These are phyloP conservation scores for Geotrichum australiense DNA, from an alignment of 1,139 yeast genomes.

Conservation along the genomic window DNA sequence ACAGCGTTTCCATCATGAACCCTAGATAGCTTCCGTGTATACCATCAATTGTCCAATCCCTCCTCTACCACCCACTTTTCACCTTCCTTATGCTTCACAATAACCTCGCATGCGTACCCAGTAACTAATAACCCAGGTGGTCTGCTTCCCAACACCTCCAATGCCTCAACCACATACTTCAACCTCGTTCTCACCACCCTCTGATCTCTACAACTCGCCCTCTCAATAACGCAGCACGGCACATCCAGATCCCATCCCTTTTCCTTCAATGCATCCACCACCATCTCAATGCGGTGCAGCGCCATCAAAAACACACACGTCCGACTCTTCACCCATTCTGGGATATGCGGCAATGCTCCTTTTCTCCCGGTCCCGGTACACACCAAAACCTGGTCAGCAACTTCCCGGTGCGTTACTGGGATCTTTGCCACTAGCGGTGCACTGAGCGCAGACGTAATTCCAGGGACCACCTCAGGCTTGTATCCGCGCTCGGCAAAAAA, in stretches of 20 bases:
- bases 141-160: slow-evolving; percentile 75
- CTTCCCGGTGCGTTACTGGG: slow-evolving; percentile 89
- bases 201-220: slow-evolving; percentile 93
- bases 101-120: slow-evolving; percentile 70
- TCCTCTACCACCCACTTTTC: slow-evolving; percentile 53
- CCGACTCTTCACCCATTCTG: slow-evolving; percentile 62
- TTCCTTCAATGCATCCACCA: slow-evolving; percentile 50
- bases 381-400: slow-evolving; percentile 84
- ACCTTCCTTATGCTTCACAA: slow-evolving; percentile 27
- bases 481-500: slow-evolving; percentile 64
- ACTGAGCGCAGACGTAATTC: slow-evolving; percentile 84
- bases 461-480: slow-evolving; percentile 71
- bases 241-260: slow-evolving; percentile 62
- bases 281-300: slow-evolving; percentile 67
- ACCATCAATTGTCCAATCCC: slow-evolving; percentile 37
- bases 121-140: slow-evolving; percentile 90
- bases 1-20: no score
- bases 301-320: slow-evolving; percentile 92
- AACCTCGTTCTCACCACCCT: slow-evolving; percentile 72
- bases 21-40: no score
- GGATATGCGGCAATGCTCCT: slow-evolving; percentile 74
- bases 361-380: slow-evolving; percentile 94
- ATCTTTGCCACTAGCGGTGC: slow-evolving; percentile 81
- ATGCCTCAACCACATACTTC: slow-evolving; percentile 59
- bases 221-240: slow-evolving; percentile 81